Percentiles rank a stretch among this genome's conserved stretches.
Evolutionary conservation across 78 protist genomes (phyloP).

Genomic region (Andalucia godoyi): DNA sequence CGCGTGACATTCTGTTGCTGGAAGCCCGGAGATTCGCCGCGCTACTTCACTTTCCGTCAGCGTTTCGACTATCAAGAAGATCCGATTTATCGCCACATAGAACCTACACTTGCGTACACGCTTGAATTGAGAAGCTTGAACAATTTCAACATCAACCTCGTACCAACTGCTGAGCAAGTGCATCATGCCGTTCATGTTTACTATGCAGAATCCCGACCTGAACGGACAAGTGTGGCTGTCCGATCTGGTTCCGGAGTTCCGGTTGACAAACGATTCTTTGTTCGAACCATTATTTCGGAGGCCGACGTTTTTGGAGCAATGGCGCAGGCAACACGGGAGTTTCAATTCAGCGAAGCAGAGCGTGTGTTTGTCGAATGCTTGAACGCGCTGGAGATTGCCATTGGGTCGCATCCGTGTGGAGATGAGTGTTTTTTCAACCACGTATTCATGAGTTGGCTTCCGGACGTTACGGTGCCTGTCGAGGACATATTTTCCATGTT

Average conservation of each 20-base stretch:
- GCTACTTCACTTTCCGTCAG: constrained; percentile 68
- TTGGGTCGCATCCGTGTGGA: too few relatives aligned
- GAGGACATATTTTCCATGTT: constrained; percentile 6
- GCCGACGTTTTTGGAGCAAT: constrained; percentile 30
- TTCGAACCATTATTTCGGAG: constrained; percentile 53
- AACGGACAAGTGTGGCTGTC: too few relatives aligned
- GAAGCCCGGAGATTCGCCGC: constrained; percentile 21
- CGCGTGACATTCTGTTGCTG: constrained; percentile 24
- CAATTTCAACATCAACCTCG: constrained; percentile 50
- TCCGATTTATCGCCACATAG: constrained; percentile 65
- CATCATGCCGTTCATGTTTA: constrained; percentile 47
- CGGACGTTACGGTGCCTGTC: constrained; percentile 24
- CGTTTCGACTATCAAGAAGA: constrained; percentile 36
- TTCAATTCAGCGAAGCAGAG: constrained; percentile 44
- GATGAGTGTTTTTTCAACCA: too few relatives aligned
- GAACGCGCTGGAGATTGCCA: constrained; percentile 61
- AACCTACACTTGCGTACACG: constrained; percentile 74
- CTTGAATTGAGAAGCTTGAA: constrained; percentile 62
- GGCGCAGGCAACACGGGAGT: constrained; percentile 29
- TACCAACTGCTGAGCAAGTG: constrained; percentile 21
- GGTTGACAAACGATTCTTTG: constrained; percentile 70
- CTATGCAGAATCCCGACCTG: constrained; percentile 58
- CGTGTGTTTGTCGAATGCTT: constrained; percentile 42
- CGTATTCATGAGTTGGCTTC: constrained; percentile 32
- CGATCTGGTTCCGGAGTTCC: background rate